These are phyloP conservation scores for Backusella liffmaniae DNA, from an alignment of 192 early-diverging fungal species.

Conservation along the genomic window DNA sequence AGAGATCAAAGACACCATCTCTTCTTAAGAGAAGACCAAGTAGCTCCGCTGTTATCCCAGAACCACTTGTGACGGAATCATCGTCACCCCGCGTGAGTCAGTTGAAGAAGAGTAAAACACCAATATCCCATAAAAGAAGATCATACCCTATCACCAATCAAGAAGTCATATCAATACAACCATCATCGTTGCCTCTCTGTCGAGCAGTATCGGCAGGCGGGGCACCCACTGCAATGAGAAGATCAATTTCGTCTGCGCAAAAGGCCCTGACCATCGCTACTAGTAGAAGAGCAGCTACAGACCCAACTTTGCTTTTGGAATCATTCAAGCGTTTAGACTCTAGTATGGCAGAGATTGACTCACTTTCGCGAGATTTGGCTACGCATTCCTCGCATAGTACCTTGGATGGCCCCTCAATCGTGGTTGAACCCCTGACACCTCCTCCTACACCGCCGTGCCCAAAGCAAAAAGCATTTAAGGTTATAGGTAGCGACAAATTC, in stretches of 20 bases:
- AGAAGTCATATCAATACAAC: background rate
- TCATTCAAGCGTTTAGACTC: slow-evolving; percentile 23
- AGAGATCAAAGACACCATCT: background rate
- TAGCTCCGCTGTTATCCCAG: background rate
- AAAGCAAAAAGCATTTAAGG: background rate
- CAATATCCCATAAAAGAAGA: background rate
- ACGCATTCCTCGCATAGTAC: background rate
- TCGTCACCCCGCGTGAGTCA: background rate
- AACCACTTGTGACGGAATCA: background rate
- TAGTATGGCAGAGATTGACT: slow-evolving; percentile 21
- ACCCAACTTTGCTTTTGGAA: slow-evolving; percentile 7
- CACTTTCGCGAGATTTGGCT: slow-evolving; percentile 24
- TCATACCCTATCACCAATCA: background rate
- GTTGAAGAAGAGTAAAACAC: slow-evolving; percentile 7
- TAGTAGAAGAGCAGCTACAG: background rate
- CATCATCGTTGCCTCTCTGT: background rate
- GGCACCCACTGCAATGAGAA: background rate
- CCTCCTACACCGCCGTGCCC: slow-evolving; percentile 1
- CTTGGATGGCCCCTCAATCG: background rate
- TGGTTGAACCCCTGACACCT: background rate
- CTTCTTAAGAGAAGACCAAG: background rate
- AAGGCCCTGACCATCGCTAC: background rate
- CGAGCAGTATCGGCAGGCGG: background rate
- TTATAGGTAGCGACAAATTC: background rate
- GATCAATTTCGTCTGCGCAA: background rate